Evolutionary conservation across 2,329 filamentous ascomycete genomes (phyloP), one percentile per base, ranked within the genome.

Genomic region (Ambrosiella cleistominuta): DNA sequence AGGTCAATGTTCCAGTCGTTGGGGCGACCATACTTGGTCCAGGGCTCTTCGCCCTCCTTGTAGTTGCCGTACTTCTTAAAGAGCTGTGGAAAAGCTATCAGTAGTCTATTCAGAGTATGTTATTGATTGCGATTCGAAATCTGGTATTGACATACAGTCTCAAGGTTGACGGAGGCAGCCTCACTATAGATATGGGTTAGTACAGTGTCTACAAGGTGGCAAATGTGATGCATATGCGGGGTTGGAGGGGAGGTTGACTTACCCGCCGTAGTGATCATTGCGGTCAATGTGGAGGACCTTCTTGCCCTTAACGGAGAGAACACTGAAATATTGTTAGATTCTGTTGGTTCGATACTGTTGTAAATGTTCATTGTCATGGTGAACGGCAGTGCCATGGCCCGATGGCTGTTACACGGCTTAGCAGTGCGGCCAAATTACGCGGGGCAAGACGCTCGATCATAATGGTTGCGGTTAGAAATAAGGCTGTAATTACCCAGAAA

Each of bases 1-100:
- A 98, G 80, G 70, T 98, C 94, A 72, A 98, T 94, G 78, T 96
- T 97, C 93, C 93, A 98, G 79, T 97, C 91, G 74, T 96, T 96
- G 70, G 83, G 77, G 61, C 93, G 86, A 66, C 91, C 91, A 71
- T 96, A 97, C 73, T 95, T 90, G 78, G 94, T 91, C 93, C 93
- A 97, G 64, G 91, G 90, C 77, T 96, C 87, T 68, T 89, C 84
- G 65, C 86, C 87, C 62, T 78, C 70, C 61, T 74, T 70, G 69
- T 82, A 87, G 76, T 93, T 93, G 70, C 88, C 87, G 71, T 95
- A 94, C 72, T 90, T 94, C 77, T 93, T 95, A 81, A 95, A 97
- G 66, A 98, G 86, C 88, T 94, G 61, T 62, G 53, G 49, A 37
- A 7, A 15, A 35, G 27, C 40, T 53, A 37, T 27, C 45, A 36